Conservation (phyloP, 1,284 basidiomycete genomes). For the Hymenochaete sp. region DNA sequence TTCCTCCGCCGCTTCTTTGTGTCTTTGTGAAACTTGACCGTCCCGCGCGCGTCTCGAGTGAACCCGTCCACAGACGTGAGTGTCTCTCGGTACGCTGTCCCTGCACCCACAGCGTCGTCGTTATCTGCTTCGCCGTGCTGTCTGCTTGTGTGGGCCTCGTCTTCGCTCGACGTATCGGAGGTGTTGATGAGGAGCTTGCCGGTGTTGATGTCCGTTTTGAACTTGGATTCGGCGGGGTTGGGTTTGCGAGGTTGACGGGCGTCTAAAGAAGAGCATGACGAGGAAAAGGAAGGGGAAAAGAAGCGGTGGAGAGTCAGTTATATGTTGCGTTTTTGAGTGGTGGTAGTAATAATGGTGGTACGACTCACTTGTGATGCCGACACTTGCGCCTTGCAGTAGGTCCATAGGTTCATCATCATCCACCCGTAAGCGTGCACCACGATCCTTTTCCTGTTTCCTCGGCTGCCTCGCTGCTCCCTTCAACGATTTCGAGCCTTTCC, state of each 20-base stretch:
- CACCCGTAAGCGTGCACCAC: constrained; percentile 62
- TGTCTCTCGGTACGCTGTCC: constrained; percentile 79
- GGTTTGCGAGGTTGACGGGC: constrained; percentile 54
- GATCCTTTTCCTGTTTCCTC: constrained; percentile 29
- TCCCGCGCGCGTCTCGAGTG: constrained; percentile 74
- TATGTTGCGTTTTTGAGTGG: constrained; percentile 7
- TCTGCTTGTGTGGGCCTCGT: too few relatives aligned
- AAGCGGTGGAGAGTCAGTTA: too few relatives aligned
- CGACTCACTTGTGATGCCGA: constrained; percentile 66
- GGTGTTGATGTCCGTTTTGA: constrained; percentile 79
- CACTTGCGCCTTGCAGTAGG: constrained; percentile 77
- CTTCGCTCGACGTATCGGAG: constrained; percentile 43
- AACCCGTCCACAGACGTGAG: constrained; percentile 84
- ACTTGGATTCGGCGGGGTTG: constrained; percentile 78
- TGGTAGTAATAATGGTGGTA: constrained; percentile 1
- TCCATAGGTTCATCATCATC: constrained; percentile 97
- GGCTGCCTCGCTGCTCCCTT: too few relatives aligned
- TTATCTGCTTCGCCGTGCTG: constrained; percentile 27
- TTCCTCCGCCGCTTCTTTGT: constrained; percentile 80
- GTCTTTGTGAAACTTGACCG: constrained; percentile 94
- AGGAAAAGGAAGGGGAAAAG: constrained; percentile 13
- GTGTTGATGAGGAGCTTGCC: constrained; percentile 91
- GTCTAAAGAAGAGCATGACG: constrained; percentile 40
- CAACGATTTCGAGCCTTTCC: constrained; percentile 23
- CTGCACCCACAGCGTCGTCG: constrained; percentile 47